Base-by-base conservation (phyloP, 164 flowering plant species). In the Malania oleifera region DNA sequence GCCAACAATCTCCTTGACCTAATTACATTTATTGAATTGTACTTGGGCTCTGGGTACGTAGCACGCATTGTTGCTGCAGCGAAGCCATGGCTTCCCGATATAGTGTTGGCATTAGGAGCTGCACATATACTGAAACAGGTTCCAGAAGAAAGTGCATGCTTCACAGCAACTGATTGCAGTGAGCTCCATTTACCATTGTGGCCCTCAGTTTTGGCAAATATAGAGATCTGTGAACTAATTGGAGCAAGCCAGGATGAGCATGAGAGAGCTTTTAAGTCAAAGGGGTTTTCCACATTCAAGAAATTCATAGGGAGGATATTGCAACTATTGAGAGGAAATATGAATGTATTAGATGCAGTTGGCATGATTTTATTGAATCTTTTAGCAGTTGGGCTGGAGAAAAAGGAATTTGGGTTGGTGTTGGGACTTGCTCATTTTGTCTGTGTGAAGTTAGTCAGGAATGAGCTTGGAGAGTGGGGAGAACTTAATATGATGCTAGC, bases 1-100 rank as follows among this genome's bases (percentile, higher is more conserved):
- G 82, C 77, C 25, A 81, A 76, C 51, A 65, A 77, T 43, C 56
- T 91, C 57, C 79, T 95, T 54, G 83, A 91, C 69, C 64, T 85
- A 19, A 63, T 82, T 49, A 35, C 65, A 39, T 65, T 72, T 18
- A 57, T 71, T 46, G 99, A 95, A 64, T 60, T 67, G 52, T 54
- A 67, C 60, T 45, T 84, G 52, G 93, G 93, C 15, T 76, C 85
- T 6, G 70, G 62, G 65, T 70, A 75, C 59, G 83, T 90, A 18
- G 56, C 71, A 38, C 74, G 69, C 25, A 60, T 95, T 51, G 56
- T 80, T 47, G 28, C 77, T 51, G 70, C 72, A 35, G 68, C 71
- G 11, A 84, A 81, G 71, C 79, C 81, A 57, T 95, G 99, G 99
- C 59, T 91, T 37, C 91, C 96, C 54, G 99, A 95, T 74, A 48